A percentile compares a stretch with the other conserved stretches of the same genome.
phyloP scores from a whole-genome alignment of 164 flowering plant species.

The Stephania japonica region DNA sequence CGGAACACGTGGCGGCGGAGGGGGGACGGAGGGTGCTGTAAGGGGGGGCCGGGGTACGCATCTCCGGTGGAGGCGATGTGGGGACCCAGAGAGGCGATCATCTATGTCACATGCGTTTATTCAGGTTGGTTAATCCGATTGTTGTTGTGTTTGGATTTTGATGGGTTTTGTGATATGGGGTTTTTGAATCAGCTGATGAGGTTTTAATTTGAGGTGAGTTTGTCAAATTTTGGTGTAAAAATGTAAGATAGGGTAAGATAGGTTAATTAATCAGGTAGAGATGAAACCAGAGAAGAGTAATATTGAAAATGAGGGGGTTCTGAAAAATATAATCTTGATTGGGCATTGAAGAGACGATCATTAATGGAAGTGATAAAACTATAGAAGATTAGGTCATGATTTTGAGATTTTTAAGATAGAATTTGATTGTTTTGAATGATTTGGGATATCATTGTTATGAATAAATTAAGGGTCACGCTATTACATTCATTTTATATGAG shows the following conservation, averaged over 20 bases:
- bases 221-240: not conserved
- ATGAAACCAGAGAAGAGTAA: too few relatives aligned
- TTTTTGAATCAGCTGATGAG: not conserved
- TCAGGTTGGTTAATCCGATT: not conserved
- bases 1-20: not conserved
- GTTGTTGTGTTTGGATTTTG: not conserved
- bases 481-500: too few relatives aligned
- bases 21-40: not conserved
- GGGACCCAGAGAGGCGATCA: slow-evolving; percentile 8
- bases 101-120: slow-evolving; percentile 9
- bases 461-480: too few relatives aligned
- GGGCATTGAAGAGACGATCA: too few relatives aligned
- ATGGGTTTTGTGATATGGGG: not conserved
- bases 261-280: too few relatives aligned
- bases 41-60: slow-evolving; percentile 8
- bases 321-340: too few relatives aligned
- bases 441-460: not conserved
- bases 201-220: not conserved
- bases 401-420: not conserved
- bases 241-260: not conserved
- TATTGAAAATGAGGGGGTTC: too few relatives aligned
- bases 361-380: too few relatives aligned
- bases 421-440: not conserved
- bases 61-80: slow-evolving; percentile 11
- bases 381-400: too few relatives aligned